Base-by-base conservation (phyloP, 2,329 filamentous ascomycete genomes). In the Xylaria hypoxylon region DNA sequence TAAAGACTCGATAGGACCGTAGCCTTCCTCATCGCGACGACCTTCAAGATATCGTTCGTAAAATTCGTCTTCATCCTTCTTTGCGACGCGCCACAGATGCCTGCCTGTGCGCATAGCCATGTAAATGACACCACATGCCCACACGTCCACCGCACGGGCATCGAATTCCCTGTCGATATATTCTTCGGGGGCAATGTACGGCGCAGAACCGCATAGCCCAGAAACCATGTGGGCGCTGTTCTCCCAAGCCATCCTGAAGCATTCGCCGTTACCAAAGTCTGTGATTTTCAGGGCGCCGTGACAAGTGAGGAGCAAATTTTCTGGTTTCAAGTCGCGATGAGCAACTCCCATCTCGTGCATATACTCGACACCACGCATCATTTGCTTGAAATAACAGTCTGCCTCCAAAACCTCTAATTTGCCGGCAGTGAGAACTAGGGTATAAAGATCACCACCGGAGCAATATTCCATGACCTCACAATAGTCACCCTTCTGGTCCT, bases 401-500 rank as follows among this genome's bases (percentile, higher is more conserved):
- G 96, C 95, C 80, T 99, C 96, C 67, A 89, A 85, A 33, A 96
- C 93, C 78, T 96, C 94, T 22, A 99, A 89, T 80, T 97, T 97
- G 65, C 93, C 93, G 42, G 94, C 93, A 6, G 96, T 90, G 33
- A 98, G 88, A 22, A 99, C 92, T 5, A 99, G 86, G 0, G 94
- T 97, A 80, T 98, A 98, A 26, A 99, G 85, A 78, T 99, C 96
- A 65, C 96, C 96, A 67, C 96, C 96, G 42, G 95, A 94, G 78
- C 96, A 99, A 77, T 96, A 99, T 80, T 99, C 96, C 96, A 99
- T 99, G 59, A 99, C 96, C 79, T 99, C 96, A 80, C 96, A 99
- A 80, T 96, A 98, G 77, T 97, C 94, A 67, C 96, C 96, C 81
- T 98, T 98, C 74, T 95, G 89, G 76, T 99, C 96, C 80, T 97